Conservation (phyloP, 768 basidiomycete species). For the Leccinellum luteum region DNA sequence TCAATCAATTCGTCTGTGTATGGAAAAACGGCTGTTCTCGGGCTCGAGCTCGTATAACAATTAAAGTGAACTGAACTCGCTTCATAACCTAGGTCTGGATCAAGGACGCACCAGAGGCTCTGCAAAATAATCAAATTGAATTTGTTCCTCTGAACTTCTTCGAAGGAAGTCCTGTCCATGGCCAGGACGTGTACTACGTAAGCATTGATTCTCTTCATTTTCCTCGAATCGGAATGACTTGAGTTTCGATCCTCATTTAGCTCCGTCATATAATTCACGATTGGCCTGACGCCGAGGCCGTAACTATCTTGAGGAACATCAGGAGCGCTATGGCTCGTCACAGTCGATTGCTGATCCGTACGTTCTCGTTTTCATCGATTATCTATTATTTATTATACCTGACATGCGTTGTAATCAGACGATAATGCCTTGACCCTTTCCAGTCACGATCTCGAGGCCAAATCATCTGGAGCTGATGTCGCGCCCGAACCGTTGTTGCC, state of each 20-base stretch:
- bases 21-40: neutral
- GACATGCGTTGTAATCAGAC: conserved; percentile 10
- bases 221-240: neutral
- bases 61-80: neutral
- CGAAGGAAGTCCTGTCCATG: neutral
- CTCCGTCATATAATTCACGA: conserved; percentile 33
- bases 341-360: conserved; percentile 35
- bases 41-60: neutral
- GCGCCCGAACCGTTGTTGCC: conserved; percentile 47
- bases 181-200: neutral
- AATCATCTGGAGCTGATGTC: conserved; percentile 16
- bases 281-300: conserved; percentile 35
- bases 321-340: conserved; percentile 26
- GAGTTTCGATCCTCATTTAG: conserved; percentile 5
- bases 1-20: neutral
- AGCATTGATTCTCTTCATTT: neutral
- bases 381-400: neutral
- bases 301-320: conserved; percentile 30
- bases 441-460: conserved; percentile 1
- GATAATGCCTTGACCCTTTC: conserved; percentile 18
- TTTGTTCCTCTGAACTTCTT: neutral
- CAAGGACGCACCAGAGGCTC: neutral
- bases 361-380: conserved; percentile 2
- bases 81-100: neutral
- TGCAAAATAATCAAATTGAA: neutral